Base-by-base conservation (phyloP, 306 rosid genomes). In the Dryas alaskensis region DNA sequence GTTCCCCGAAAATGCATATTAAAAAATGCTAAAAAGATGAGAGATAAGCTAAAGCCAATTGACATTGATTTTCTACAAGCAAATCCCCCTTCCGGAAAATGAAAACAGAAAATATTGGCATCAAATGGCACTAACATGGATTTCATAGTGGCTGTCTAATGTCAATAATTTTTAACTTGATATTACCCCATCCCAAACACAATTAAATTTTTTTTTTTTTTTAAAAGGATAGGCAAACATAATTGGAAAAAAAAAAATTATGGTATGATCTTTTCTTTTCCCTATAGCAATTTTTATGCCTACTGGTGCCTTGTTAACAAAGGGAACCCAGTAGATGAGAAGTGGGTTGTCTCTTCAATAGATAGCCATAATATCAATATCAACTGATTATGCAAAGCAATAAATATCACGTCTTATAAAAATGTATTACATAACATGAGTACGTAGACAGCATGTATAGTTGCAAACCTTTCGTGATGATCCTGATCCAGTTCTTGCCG, bases 401-500 rank as follows among this genome's bases (percentile, higher is more conserved):
- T 10, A 27, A 1, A 69, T 4, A 16, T 14, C 47, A 61, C 43
- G 25, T 7, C 53, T 19, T 12, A 53, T 13, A n/a, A 31, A 73
- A 25, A 19, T 53, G 52, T 14, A 42, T 17, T 6, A 14, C 16
- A 45, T 16, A 43, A 60, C 19, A 54, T 13, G 37, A 62, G 42
- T 22, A 74, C 52, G 72, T 17, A 43, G 53, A 71, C 44, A 75
- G 39, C 73, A 73, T 70, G 60, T 27, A 76, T 2, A 39, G 74
- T 73, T n/a, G 65, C 84, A 60, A 67, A 94, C 99, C 99, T 94
- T 94, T 79, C 99, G 80, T 13, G 96, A 90, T 48, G 98, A 83
- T 76, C 93, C 96, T 1, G 96, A 91, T 55, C 97, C 96, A 70
- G 87, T 80, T 82, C 89, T 86, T 79, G 91, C 82, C 19, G 87